Evolutionary conservation across 106 monocot species (phyloP), one percentile per base, ranked within the genome.

Genomic region (Amphibolis antarctica): DNA sequence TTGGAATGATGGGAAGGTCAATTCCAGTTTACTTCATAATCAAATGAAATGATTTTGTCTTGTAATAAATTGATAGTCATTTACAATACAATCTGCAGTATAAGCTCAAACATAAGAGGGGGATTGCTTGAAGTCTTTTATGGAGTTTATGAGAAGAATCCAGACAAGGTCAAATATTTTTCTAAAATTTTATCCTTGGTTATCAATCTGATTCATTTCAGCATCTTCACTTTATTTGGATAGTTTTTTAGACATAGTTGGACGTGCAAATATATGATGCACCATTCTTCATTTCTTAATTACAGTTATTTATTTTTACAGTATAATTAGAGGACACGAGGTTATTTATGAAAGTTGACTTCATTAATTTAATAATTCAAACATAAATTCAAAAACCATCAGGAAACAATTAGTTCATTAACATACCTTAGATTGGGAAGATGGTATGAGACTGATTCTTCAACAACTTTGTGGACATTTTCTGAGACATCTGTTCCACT

Each of bases 1-100:
- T 98, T 73, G 96, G 96, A 70, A 98, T 98, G 96, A 98, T 98
- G 96, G 96, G 96, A 82, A 91, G 96, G 96, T 98, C 43, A 49
- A 25, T 42, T 66, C 27, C 73, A 27, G 26, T 20, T 56, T 59
- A 10, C 13, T 19, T 0, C 42, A 60, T 20, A 42, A 60, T 30
- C 12, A 42, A 43, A 22, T 28, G 0, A 55, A 55, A 24, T 36
- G 42, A 42, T 23, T 21, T 60, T 22, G 13, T 13, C 15, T 56
- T 60, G 9, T 42, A 19, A n/a, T 36, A 56, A 56, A n/a, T 13
- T 56, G 60, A 60, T 43, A 19, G 12, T 60, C 27, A 36, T 60
- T 60, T 60, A 43, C 42, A 60, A 42, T 19, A 21, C 6, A 10
- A 49, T 64, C 54, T 91, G 63, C 96, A 98, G 96, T 76, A 98